Percentiles rank a stretch among this genome's conserved stretches.
phyloP scores from a whole-genome alignment of 2,329 filamentous ascomycete species.

The Aspergillus pseudotamarii region DNA sequence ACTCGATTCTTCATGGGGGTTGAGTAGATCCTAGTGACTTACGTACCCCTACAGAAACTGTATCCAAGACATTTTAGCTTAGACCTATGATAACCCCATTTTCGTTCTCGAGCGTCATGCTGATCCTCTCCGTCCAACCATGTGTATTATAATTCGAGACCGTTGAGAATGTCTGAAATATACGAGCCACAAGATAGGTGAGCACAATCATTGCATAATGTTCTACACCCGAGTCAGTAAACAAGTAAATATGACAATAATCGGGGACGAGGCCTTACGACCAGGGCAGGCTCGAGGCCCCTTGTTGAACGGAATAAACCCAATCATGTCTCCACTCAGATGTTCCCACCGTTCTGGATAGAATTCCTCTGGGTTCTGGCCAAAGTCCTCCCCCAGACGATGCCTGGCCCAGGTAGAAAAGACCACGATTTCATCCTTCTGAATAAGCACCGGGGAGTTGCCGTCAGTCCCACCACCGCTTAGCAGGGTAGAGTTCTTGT shows the following conservation, averaged over 20 bases:
- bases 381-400: conserved; percentile 31
- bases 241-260: neutral
- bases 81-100: conserved; percentile 16
- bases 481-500: conserved; percentile 23
- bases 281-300: conserved; percentile 46
- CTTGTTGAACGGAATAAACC: conserved; percentile 50
- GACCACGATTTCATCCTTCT: conserved; percentile 21
- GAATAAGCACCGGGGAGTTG: conserved; percentile 28
- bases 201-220: conserved; percentile 16
- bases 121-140: conserved; percentile 16
- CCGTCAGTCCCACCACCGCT: conserved; percentile 34
- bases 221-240: conserved; percentile 9
- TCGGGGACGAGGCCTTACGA: neutral
- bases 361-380: conserved; percentile 30
- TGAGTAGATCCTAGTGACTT: too few relatives aligned
- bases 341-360: conserved; percentile 38
- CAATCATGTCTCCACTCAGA: conserved; percentile 33
- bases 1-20: too few relatives aligned
- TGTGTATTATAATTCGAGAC: conserved; percentile 12
- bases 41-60: neutral
- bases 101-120: conserved; percentile 19
- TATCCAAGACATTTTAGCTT: neutral
- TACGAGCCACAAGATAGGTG: conserved; percentile 17
- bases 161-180: conserved; percentile 18
- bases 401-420: conserved; percentile 32